Base-by-base conservation (phyloP, 2,329 filamentous ascomycete genomes). In the Colletotrichum truncatum region DNA sequence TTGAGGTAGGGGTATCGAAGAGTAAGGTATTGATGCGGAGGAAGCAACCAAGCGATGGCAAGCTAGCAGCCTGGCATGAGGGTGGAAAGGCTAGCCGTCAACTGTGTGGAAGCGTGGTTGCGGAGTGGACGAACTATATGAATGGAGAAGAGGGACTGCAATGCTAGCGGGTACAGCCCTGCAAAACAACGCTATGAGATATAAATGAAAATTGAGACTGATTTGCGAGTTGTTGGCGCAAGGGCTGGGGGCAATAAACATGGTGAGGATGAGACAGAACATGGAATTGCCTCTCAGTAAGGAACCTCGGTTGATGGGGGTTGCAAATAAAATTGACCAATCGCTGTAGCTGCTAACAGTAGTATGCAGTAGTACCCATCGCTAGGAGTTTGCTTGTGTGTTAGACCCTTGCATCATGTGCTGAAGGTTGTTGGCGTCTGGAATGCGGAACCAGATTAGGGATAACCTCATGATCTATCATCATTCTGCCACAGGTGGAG, bases 221-320 rank as follows among this genome's bases (percentile, higher is more conserved):
- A 10, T 21, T 21, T 49, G 30, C 12, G 51, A 62, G 52, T 6
- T 26, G 28, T 7, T 28, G 18, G 26, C 28, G 18, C n/a, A 30
- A 14, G 30, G 8, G 6, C 39, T 43, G 30, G 18, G 14, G 34
- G 10, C 32, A 41, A 26, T 30, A 8, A 41, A 45, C 18, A 26
- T 51, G 21, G 43, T 16, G 34, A 58, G 36, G 32, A 49, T 34
- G 46, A 36, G 34, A 51, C 43, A 28, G 25, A n/a, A 28, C 25
- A 11, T 28, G 46, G 34, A 60, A 23, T 52, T 39, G 46, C 16
- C 36, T 34, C n/a, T 45, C 30, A 18, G 30, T 28, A 58, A 38
- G 30, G 25, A 32, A 16, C 46, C 61, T 60, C 61, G 61, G 61
- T 25, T 60, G 46, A 34, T 26, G 21, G n/a, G 26, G 25, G 14